phyloP scores from a whole-genome alignment of 1,284 basidiomycete species.

The Gastroboletus turbinatus region DNA sequence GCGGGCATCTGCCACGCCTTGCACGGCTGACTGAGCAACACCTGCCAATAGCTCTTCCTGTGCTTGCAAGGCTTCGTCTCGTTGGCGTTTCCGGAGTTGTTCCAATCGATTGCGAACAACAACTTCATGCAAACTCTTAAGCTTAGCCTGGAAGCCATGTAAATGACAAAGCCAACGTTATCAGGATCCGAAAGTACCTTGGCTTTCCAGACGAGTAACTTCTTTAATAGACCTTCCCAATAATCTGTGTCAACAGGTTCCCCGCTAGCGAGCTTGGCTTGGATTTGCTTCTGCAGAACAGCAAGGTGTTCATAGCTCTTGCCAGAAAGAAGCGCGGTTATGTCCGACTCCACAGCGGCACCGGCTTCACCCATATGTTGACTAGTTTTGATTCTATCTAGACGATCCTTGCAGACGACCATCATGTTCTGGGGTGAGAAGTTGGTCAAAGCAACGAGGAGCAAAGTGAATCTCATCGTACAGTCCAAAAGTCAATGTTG shows the following conservation, averaged over 20 bases:
- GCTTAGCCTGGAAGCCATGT: slow-evolving; percentile 64
- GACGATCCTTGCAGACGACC: slow-evolving; percentile 90
- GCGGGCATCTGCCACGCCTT: slow-evolving; percentile 38
- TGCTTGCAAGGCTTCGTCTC: slow-evolving; percentile 91
- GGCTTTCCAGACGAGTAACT: slow-evolving; percentile 97
- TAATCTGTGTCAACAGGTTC: slow-evolving; percentile 98
- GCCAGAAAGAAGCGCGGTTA: slow-evolving; percentile 70
- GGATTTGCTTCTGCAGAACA: slow-evolving; percentile 83
- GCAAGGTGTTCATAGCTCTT: slow-evolving; percentile 85
- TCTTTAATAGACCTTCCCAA: slow-evolving; percentile 92
- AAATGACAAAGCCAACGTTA: slow-evolving; percentile 1
- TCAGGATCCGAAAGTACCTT: slow-evolving; percentile 53
- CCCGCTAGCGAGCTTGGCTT: slow-evolving; percentile 84
- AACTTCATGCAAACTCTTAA: slow-evolving; percentile 91
- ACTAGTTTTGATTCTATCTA: slow-evolving; percentile 73
- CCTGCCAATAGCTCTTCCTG: slow-evolving; percentile 89
- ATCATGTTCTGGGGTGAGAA: slow-evolving; percentile 77
- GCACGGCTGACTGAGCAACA: slow-evolving; percentile 57
- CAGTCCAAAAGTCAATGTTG: slow-evolving; percentile 97
- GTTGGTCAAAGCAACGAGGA: slow-evolving; percentile 9
- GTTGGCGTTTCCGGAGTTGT: slow-evolving; percentile 91
- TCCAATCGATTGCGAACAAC: slow-evolving; percentile 95
- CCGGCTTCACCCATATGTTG: slow-evolving; percentile 63
- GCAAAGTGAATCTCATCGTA: slow-evolving; percentile 40
- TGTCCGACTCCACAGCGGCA: slow-evolving; percentile 79